These are phyloP conservation scores for Clavispora asparagi DNA, from an alignment of 805 yeast species.

Conservation along the genomic window DNA sequence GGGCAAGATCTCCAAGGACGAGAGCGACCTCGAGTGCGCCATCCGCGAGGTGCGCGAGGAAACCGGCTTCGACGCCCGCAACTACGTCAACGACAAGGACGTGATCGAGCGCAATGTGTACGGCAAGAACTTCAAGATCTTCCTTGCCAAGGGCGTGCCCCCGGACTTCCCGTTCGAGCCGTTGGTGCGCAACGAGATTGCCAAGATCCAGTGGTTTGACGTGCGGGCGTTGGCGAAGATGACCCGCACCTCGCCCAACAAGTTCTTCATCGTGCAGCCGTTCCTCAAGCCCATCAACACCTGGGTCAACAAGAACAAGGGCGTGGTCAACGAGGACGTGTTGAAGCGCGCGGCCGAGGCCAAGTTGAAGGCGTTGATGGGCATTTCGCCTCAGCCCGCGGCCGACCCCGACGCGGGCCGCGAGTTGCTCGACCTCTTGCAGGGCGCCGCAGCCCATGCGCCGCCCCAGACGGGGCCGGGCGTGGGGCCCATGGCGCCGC, in stretches of 20 bases:
- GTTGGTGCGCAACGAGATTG: slow-evolving; percentile 81
- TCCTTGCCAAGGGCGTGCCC: slow-evolving; percentile 70
- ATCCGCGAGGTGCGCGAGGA: slow-evolving; percentile 90
- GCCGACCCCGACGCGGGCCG: slow-evolving; percentile 63
- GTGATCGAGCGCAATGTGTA: slow-evolving; percentile 74
- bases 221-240: slow-evolving; percentile 41
- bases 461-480: slow-evolving; percentile 3
- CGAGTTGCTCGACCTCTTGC: slow-evolving; percentile 61
- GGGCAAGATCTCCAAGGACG: slow-evolving; percentile 94
- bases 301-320: slow-evolving; percentile 53
- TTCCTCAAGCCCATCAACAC: slow-evolving; percentile 46
- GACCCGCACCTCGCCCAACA: slow-evolving; percentile 31
- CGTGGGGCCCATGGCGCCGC: slow-evolving; percentile 1
- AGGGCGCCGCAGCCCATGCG: slow-evolving; percentile 22
- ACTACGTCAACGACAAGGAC: slow-evolving; percentile 61
- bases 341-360: slow-evolving; percentile 59
- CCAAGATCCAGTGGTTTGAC: slow-evolving; percentile 74
- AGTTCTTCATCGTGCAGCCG: slow-evolving; percentile 43
- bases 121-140: slow-evolving; percentile 85
- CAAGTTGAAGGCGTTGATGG: slow-evolving; percentile 59
- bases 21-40: slow-evolving; percentile 84
- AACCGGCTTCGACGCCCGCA: slow-evolving; percentile 81
- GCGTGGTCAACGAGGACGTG: slow-evolving; percentile 46
- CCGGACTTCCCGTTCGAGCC: slow-evolving; percentile 75
- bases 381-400: slow-evolving; percentile 37